A percentile compares a stretch with the other conserved stretches of the same genome.
These are phyloP conservation scores for Saksenaea oblongispora DNA, from an alignment of 371 early-diverging fungal genomes.

Conservation along the genomic window DNA sequence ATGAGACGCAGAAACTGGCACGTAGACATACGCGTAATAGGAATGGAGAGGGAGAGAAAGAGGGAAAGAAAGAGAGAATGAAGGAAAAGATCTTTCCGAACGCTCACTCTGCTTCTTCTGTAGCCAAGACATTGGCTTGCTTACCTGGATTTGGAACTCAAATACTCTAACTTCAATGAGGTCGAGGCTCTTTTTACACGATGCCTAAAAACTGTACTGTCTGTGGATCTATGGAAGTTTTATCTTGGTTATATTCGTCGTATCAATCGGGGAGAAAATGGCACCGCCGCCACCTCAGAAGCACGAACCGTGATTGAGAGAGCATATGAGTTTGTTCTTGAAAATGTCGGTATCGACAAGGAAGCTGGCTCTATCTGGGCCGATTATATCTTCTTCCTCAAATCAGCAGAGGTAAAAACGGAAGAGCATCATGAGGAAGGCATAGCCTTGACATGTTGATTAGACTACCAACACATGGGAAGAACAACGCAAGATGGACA, in stretches of 20 bases:
- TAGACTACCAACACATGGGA: constrained; percentile 82
- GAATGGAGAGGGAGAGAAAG: neutral
- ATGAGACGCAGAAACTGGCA: constrained; percentile 1
- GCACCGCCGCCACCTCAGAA: constrained; percentile 61
- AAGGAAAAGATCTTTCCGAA: neutral
- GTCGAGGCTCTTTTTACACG: constrained; percentile 86
- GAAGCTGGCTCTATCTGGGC: constrained; percentile 90
- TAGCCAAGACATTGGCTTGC: constrained; percentile 84
- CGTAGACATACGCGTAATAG: neutral
- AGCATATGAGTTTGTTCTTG: constrained; percentile 88
- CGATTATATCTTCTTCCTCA: constrained; percentile 85
- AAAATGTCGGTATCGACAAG: constrained; percentile 87
- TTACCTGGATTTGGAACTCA: constrained; percentile 85
- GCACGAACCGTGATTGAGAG: constrained; percentile 72
- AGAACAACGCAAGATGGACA: constrained; percentile 86
- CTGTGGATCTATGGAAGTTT: constrained; percentile 87
- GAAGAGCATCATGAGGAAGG: neutral
- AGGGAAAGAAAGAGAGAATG: neutral
- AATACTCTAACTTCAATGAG: constrained; percentile 69
- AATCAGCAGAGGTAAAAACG: constrained; percentile 72
- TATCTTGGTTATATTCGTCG: constrained; percentile 88
- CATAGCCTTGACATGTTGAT: neutral
- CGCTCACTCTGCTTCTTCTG: constrained; percentile 7
- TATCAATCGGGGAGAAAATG: constrained; percentile 64
- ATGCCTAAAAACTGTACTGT: constrained; percentile 77